phyloP scores from a whole-genome alignment of 345 rosid genomes.

The Trapa incisa region DNA sequence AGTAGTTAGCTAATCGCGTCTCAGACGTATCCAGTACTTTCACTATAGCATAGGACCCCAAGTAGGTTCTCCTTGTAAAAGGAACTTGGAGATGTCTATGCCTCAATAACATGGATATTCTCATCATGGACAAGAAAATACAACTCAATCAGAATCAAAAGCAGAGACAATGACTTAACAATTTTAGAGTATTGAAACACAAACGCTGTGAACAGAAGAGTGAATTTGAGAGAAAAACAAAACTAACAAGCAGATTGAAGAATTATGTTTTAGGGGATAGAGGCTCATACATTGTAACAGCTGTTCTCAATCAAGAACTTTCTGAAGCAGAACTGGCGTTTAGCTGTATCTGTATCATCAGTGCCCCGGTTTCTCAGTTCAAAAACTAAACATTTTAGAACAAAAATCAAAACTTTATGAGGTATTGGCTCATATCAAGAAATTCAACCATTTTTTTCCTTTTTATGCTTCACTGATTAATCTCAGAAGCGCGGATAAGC shows the following conservation, averaged over 20 bases:
- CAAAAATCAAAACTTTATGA: neutral
- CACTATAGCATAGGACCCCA: conserved; percentile 13
- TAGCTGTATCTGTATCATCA: too few relatives aligned
- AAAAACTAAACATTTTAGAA: too few relatives aligned
- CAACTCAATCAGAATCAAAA: neutral
- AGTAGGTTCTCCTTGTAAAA: conserved; percentile 14
- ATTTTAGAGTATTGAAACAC: too few relatives aligned
- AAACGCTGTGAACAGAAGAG: too few relatives aligned
- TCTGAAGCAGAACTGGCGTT: conserved; percentile 99
- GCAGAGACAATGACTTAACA: neutral
- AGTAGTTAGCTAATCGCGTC: conserved; percentile 9
- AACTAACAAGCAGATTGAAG: too few relatives aligned
- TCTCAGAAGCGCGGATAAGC: conserved; percentile 36
- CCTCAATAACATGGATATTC: conserved; percentile 10
- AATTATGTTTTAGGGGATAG: too few relatives aligned
- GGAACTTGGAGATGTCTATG: conserved; percentile 9
- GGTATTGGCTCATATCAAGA: conserved; percentile 31
- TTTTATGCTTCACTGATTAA: conserved; percentile 20
- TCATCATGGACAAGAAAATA: conserved; percentile 2
- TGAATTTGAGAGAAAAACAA: too few relatives aligned
- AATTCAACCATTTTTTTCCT: conserved; percentile 26
- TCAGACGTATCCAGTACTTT: conserved; percentile 27
- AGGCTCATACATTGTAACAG: neutral
- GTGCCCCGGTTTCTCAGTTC: conserved; percentile 14
- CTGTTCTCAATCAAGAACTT: conserved; percentile 87